Base-by-base conservation (phyloP, 208 protist species). In the Trypanosoma scelopori region DNA sequence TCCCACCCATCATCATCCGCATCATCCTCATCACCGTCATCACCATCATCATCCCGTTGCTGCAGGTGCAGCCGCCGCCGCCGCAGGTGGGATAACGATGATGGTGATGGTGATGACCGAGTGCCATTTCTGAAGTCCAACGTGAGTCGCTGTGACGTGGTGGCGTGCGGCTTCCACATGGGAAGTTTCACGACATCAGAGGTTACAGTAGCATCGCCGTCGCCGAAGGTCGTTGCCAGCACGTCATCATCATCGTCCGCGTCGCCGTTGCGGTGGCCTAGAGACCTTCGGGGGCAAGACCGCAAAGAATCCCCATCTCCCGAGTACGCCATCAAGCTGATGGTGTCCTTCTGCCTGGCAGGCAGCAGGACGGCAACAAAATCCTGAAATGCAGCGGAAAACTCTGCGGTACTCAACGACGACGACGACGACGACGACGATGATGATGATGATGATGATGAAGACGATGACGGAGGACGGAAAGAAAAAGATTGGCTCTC, bases 301-400 rank as follows among this genome's bases (percentile, higher is more conserved):
- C 12, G 47, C 6, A 47, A 5, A 20, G 48, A 55, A 30, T 65
- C 48, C 0, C 51, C 61, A 16, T 39, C 48, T 4, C 45, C 60
- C 5, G 48, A 45, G 6, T 30, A 6, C 3, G 27, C 25, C 3
- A 25, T 16, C 3, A 28, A n/a, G 6, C 3, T 46, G 6, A n/a
- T 5, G 12, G 11, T 22, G 15, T 46, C 27, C 28, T 37, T 46
- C 28, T 48, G 18, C 5, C 15, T 7, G 0, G 39, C 12, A 20
- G 55, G 57, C 39, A 74, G 37, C 22, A 74, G 30, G 15, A 45
- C 28, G 3, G 50, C 51, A 53, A 74, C 43, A 48, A 74, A 74
- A 43, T 74, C 68, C 18, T 60, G 42, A 61, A 74, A 65, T 1
- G 37, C 49, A 13, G 27, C 23, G 20, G 68, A 67, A 52, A 69